phyloP scores from a whole-genome alignment of 192 early-diverging fungal genomes.

The Coemansia sp. region DNA sequence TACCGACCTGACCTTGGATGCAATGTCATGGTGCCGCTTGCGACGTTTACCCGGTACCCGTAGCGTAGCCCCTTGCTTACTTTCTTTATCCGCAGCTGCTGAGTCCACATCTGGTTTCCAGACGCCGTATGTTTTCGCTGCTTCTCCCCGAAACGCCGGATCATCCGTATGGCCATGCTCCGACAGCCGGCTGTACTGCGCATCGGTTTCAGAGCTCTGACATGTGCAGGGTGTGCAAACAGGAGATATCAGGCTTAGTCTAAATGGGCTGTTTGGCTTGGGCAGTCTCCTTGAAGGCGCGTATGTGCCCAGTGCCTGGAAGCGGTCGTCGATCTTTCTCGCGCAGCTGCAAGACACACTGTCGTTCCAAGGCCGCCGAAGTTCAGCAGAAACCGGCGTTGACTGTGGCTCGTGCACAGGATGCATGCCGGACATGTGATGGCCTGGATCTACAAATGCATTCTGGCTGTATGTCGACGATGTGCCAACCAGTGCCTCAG shows the following conservation, averaged over 20 bases:
- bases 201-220: no score
- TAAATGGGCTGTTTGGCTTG: not conserved
- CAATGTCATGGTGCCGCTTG: slow-evolving; percentile 44
- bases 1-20: slow-evolving; percentile 39
- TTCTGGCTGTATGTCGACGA: not conserved
- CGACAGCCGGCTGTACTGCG: no score
- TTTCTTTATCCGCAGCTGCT: no score
- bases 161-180: no score
- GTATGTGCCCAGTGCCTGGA: not conserved
- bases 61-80: not conserved
- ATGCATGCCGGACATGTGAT: not conserved
- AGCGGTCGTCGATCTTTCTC: not conserved
- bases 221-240: no score
- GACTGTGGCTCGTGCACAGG: not conserved
- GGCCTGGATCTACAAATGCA: not conserved
- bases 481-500: not conserved
- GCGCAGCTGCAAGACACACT: not conserved
- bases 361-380: not conserved
- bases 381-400: not conserved
- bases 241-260: no score
- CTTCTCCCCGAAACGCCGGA: no score
- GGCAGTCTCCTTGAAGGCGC: not conserved
- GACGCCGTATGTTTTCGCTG: no score
- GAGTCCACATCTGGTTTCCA: no score
- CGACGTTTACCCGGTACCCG: slow-evolving; percentile 31